Conservation (phyloP, 2,329 filamentous ascomycete genomes). For the Monilinia fructigena region DNA sequence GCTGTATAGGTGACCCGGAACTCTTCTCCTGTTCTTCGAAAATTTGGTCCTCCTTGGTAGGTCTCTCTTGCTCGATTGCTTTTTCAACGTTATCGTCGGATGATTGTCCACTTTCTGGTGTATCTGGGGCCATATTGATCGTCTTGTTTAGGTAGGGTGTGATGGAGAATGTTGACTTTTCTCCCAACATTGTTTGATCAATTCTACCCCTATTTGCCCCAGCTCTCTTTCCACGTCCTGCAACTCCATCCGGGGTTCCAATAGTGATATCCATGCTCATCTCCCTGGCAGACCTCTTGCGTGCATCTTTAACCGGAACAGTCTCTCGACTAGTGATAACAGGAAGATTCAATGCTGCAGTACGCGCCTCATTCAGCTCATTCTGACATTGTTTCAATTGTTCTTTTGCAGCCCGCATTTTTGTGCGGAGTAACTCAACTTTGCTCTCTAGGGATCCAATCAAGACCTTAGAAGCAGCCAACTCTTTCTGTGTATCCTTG, state of each 20-base stretch:
- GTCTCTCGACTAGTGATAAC: slow-evolving; percentile 26
- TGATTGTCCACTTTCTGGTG: slow-evolving; percentile 25
- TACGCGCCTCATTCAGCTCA: slow-evolving; percentile 43
- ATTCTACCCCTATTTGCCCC: slow-evolving; percentile 55
- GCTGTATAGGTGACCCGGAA: slow-evolving; percentile 16
- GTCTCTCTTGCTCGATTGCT: slow-evolving; percentile 22
- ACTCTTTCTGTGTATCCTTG: slow-evolving; percentile 35
- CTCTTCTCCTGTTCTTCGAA: slow-evolving; percentile 16
- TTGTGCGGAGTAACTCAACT: slow-evolving; percentile 40
- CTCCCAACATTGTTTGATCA: slow-evolving; percentile 64
- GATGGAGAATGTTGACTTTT: slow-evolving; percentile 91
- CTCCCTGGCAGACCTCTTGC: slow-evolving; percentile 45
- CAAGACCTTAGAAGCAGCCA: slow-evolving; percentile 52
- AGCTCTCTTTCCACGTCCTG: slow-evolving; percentile 45
- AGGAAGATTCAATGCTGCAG: slow-evolving; percentile 33
- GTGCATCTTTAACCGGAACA: slow-evolving; percentile 37
- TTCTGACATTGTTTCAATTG: slow-evolving; percentile 66
- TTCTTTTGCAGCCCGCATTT: slow-evolving; percentile 64
- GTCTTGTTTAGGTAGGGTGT: slow-evolving; percentile 87
- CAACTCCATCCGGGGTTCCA: slow-evolving; percentile 50
- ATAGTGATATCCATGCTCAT: slow-evolving; percentile 48
- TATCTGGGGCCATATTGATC: slow-evolving; percentile 53
- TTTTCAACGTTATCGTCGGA: slow-evolving; percentile 13
- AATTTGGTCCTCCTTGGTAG: slow-evolving; percentile 23
- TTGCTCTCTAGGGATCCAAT: slow-evolving; percentile 53